These are phyloP conservation scores for Scedosporium dehoogii DNA, from an alignment of 2,329 filamentous ascomycete species.

Conservation along the genomic window DNA sequence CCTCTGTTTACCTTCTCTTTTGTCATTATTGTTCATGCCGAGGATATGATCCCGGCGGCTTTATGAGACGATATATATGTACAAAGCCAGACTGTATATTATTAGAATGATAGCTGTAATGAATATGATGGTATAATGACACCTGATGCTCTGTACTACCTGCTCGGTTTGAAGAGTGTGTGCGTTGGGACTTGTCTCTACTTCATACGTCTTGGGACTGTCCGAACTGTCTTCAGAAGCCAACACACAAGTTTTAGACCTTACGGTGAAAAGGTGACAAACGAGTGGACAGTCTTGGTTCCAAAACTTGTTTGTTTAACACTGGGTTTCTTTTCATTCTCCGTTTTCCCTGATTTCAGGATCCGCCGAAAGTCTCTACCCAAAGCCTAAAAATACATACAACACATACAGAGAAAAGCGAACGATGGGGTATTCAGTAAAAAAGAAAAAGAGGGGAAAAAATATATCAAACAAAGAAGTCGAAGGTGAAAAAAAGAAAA, in stretches of 20 bases:
- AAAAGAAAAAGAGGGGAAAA: neutral
- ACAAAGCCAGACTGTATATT: neutral
- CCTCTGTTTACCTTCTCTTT: neutral
- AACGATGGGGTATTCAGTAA: neutral
- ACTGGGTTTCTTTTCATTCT: neutral
- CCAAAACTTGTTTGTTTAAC: too few relatives aligned
- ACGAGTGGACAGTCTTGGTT: too few relatives aligned
- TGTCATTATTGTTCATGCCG: neutral
- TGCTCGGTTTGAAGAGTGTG: too few relatives aligned
- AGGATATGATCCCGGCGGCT: neutral
- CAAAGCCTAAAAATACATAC: neutral
- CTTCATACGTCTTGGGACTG: too few relatives aligned
- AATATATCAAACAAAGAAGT: slow-evolving; percentile 6
- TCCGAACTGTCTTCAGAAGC: too few relatives aligned
- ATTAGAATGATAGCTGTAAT: neutral
- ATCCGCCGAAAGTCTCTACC: neutral
- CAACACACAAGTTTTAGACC: too few relatives aligned
- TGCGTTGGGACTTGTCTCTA: too few relatives aligned
- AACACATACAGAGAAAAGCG: slow-evolving; percentile 1
- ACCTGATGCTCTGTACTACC: neutral
- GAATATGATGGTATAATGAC: slow-evolving; percentile 1
- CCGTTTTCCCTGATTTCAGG: neutral
- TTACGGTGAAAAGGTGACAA: too few relatives aligned
- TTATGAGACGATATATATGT: neutral
- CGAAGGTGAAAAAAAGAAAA: neutral